These are phyloP conservation scores for Scheffersomyces spartinae DNA, from an alignment of 805 yeast species.

Conservation along the genomic window DNA sequence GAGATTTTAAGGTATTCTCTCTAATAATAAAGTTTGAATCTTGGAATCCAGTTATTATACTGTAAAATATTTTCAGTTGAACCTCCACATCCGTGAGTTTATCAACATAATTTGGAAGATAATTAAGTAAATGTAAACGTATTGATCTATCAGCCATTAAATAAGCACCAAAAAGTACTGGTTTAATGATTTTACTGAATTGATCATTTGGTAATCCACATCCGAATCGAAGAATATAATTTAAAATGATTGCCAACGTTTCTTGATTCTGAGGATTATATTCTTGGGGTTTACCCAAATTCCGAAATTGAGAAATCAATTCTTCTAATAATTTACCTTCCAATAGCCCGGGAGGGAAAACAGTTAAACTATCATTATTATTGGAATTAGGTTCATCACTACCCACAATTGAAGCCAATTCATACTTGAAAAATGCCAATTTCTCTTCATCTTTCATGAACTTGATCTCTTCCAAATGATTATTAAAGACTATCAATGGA, in stretches of 20 bases:
- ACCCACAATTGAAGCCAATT: constrained; percentile 13
- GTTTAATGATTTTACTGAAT: constrained; percentile 37
- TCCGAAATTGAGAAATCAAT: constrained; percentile 39
- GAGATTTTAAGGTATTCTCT: constrained; percentile 64
- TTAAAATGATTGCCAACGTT: constrained; percentile 24
- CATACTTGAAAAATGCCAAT: constrained; percentile 25
- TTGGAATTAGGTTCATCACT: constrained; percentile 8
- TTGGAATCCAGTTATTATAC: constrained; percentile 67
- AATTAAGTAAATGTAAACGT: constrained; percentile 56
- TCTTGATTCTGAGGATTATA: constrained; percentile 24
- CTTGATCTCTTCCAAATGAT: constrained; percentile 43
- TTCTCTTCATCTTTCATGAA: constrained; percentile 45
- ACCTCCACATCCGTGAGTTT: constrained; percentile 48
- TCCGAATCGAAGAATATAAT: constrained; percentile 28
- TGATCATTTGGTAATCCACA: constrained; percentile 14
- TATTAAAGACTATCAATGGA: constrained; percentile 39
- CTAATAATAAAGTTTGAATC: constrained; percentile 78
- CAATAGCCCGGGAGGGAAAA: constrained; percentile 40
- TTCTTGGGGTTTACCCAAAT: no score
- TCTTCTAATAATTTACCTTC: constrained; percentile 64
- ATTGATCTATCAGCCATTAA: constrained; percentile 64
- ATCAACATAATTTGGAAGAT: constrained; percentile 44
- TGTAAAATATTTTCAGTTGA: constrained; percentile 56
- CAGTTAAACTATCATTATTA: constrained; percentile 5
- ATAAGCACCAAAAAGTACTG: constrained; percentile 54